Conservation (phyloP, 768 basidiomycete species). For the Leccinellum rugosiceps region DNA sequence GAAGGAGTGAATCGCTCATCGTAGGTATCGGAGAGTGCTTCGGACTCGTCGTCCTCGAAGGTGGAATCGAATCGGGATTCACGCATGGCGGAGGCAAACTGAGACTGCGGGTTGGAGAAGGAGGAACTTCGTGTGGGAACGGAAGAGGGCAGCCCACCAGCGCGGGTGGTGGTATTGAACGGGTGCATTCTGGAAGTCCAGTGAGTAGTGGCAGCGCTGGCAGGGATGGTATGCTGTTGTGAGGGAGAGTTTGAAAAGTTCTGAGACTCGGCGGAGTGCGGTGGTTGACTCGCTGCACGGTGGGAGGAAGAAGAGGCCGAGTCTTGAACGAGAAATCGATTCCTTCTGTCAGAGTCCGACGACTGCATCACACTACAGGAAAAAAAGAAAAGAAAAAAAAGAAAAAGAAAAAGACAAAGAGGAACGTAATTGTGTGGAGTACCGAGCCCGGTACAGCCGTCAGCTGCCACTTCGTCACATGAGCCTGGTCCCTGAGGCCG, state of each 20-base stretch:
- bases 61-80: slow-evolving; percentile 71
- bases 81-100: slow-evolving; percentile 64
- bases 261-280: slow-evolving; percentile 47
- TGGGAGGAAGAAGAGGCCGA: slow-evolving; percentile 38
- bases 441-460: slow-evolving; percentile 5
- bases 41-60: slow-evolving; percentile 79
- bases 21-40: slow-evolving; percentile 58
- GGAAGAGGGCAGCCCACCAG: slow-evolving; percentile 42
- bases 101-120: slow-evolving; percentile 56
- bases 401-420: background rate
- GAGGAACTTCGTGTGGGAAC: slow-evolving; percentile 67
- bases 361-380: slow-evolving; percentile 28
- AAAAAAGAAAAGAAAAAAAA: background rate
- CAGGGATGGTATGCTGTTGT: slow-evolving; percentile 48
- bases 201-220: slow-evolving; percentile 32
- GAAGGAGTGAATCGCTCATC: slow-evolving; percentile 53
- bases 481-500: background rate
- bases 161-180: slow-evolving; percentile 39
- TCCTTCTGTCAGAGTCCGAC: slow-evolving; percentile 49
- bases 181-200: slow-evolving; percentile 46
- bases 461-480: slow-evolving; percentile 14
- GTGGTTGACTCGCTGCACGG: slow-evolving; percentile 70
- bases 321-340: slow-evolving; percentile 53
- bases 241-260: slow-evolving; percentile 50
- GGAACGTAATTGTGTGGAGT: background rate